phyloP scores from a whole-genome alignment of 345 rosid species.

The Salix dunnii region DNA sequence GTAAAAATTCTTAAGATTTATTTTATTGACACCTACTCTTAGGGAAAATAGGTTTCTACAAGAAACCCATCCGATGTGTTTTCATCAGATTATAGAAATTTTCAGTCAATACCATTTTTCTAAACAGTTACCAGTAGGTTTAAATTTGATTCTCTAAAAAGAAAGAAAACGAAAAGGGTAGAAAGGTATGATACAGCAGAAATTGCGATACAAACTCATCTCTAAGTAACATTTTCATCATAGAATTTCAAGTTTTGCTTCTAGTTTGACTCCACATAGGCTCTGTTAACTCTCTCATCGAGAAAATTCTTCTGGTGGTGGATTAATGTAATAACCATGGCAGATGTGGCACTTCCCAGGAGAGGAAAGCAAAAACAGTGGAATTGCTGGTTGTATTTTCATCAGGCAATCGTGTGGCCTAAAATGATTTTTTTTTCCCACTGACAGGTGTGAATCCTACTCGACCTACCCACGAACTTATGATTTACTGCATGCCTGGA shows the following conservation, averaged over 20 bases:
- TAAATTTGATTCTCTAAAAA: not conserved
- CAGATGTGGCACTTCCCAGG: not conserved
- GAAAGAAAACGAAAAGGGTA: not conserved
- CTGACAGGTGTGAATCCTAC: constrained; percentile 83
- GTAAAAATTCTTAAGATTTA: not conserved
- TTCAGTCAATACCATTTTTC: not conserved
- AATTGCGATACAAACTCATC: not conserved
- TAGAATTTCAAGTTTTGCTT: not conserved
- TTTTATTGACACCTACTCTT: not conserved
- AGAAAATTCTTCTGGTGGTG: not conserved
- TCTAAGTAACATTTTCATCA: not conserved
- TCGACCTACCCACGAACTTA: constrained; percentile 91
- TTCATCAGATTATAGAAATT: not conserved
- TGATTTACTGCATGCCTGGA: constrained; percentile 40
- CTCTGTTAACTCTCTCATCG: not conserved
- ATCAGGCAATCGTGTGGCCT: not conserved
- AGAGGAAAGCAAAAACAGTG: not conserved
- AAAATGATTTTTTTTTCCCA: not conserved
- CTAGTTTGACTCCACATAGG: not conserved
- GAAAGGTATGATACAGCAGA: not conserved
- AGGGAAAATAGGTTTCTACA: not conserved
- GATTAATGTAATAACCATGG: not conserved
- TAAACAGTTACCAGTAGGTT: not conserved
- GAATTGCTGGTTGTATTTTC: not conserved
- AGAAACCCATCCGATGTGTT: not conserved